Base-by-base conservation (phyloP, 371 early-diverging fungal genomes). In the Rhizomucor pusillus region DNA sequence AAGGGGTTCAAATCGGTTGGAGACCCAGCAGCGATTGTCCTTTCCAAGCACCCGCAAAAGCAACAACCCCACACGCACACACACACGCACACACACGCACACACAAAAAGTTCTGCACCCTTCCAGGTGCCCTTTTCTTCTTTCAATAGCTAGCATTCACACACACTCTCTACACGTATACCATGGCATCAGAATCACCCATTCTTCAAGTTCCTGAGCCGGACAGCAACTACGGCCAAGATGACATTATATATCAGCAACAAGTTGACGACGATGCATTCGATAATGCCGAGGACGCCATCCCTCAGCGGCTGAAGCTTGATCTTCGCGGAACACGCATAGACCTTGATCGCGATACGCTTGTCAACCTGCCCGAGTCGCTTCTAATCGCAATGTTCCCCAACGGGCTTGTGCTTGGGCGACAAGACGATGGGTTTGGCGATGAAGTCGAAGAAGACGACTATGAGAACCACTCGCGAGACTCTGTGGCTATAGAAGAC, bases 381-480 rank as follows among this genome's bases (percentile, higher is more conserved):
- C 67, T 91, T 50, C 71, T 90, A 46, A 84, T 85, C 69, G 88
- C 86, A 62, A 91, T 91, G 91, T 91, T 91, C 57, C 91, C 91
- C 11, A 83, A 87, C 50, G 91, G 91, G 4, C 74, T 88, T 49
- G 70, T 86, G 24, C 75, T 87, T 4, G 76, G 82, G 16, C 73
- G 80, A 33, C 65, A 60, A 43, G 70, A 74, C 19, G 73, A 75
- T 29, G 68, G 75, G 20, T 71, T 68, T n/a, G n/a, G n/a, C n/a
- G n/a, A n/a, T 11, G 72, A 73, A 19, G 64, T 62, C 50, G 78
- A 77, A 37, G 81, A 76, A 29, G 80, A 79, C 47, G 70, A 70
- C 36, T 68, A 69, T 52, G 80, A 81, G 43, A 55, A 63, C 33
- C 68, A 74, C 40, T 80, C 82, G 41, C 72, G 77, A 60, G 76